Base-by-base conservation (phyloP, 2,329 filamentous ascomycete species). In the Scedosporium boydii region DNA sequence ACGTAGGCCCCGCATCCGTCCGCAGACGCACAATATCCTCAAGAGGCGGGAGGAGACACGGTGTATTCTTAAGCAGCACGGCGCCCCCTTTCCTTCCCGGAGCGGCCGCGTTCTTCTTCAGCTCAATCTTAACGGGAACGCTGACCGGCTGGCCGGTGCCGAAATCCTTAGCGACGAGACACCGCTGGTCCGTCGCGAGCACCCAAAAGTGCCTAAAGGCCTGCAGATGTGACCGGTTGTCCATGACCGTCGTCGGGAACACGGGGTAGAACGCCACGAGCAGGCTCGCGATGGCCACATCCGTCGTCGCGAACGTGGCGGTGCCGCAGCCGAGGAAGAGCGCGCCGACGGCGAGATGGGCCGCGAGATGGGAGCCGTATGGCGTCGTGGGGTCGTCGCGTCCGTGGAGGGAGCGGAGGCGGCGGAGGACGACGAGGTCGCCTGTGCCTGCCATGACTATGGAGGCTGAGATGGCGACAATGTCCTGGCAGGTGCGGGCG, bases 201-300 rank as follows among this genome's bases (percentile, higher is more conserved):
- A 96, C 93, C 95, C 95, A 99, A 70, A 99, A 90, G 74, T 99
- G 93, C 4, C 96, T 87, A 77, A 99, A 95, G 3, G 96, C 95
- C 77, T 99, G 95, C 5, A 99, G 81, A 69, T 99, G 95, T 10
- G 91, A 92, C 66, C 90, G 89, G 71, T 98, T 98, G 76, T 99
- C 95, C 69, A 96, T 89, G 1, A 98, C 90, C 34, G 86, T 88
- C 9, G 85, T 88, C 0, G 95, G 95, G 72, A 96, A 97, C 21
- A 97, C 82, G 0, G 95, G 95, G 70, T 99, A 99, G 73, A 99
- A 96, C 1, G 95, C 89, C 53, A 95, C 88, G 6, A 99, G 84
- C 6, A 99, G 80, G 12, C 91, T 86, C 1, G 91, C 93, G 58
- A 96, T 87, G 9, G 93, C 93, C 61, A 96, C 79, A 70, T 97